Evolutionary conservation across 805 yeast species (phyloP).

Genomic region (Saturnispora galanensis): DNA sequence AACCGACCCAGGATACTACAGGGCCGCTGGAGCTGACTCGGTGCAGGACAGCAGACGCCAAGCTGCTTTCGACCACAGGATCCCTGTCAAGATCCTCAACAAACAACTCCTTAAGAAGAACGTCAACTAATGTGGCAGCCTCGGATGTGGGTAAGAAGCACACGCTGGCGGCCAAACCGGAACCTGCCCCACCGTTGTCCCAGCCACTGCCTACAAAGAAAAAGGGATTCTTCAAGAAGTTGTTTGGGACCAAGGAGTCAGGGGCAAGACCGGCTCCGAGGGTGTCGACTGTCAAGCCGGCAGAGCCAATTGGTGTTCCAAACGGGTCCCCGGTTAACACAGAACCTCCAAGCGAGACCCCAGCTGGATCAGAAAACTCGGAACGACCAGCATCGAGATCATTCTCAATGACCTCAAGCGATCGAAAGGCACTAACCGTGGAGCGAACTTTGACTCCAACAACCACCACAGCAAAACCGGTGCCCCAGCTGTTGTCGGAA

Average conservation of each 20-base stretch:
- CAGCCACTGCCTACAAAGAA: constrained; percentile 8
- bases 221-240: constrained; percentile 20
- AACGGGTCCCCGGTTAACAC: too few relatives aligned
- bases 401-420: not conserved
- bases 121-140: constrained; percentile 23
- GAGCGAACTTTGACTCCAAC: not conserved
- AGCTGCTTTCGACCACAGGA: constrained; percentile 8
- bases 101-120: constrained; percentile 16
- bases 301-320: too few relatives aligned
- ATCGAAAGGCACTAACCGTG: constrained; percentile 1
- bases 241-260: constrained; percentile 18
- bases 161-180: not conserved
- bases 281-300: too few relatives aligned
- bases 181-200: not conserved
- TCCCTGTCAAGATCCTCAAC: constrained; percentile 1
- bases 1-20: constrained; percentile 2
- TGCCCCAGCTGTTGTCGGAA: constrained; percentile 12
- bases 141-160: constrained; percentile 9
- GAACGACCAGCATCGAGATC: not conserved
- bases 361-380: too few relatives aligned
- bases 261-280: too few relatives aligned
- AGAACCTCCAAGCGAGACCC: too few relatives aligned
- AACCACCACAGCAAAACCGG: not conserved
- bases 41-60: constrained; percentile 21
- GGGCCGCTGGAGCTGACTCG: constrained; percentile 15